Percentiles rank a stretch among this genome's conserved stretches.
These are phyloP conservation scores for Aspergillus melleus DNA, from an alignment of 2,329 filamentous ascomycete species.

Conservation along the genomic window DNA sequence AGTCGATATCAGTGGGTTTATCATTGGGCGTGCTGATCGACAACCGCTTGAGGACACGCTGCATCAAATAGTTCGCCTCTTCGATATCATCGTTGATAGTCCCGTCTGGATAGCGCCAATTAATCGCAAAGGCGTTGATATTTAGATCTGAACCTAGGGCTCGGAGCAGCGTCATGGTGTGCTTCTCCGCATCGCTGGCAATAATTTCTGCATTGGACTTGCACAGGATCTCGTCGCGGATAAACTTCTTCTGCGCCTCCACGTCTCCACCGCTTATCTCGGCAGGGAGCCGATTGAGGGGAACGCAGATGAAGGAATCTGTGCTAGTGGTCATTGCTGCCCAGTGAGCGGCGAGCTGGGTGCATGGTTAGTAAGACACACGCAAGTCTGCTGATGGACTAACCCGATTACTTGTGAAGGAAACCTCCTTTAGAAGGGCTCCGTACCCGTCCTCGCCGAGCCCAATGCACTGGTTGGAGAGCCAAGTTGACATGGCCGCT, in stretches of 20 bases:
- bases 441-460: conserved; percentile 45
- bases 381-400: neutral
- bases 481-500: conserved; percentile 47
- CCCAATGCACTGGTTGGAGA: conserved; percentile 48
- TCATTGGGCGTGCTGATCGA: conserved; percentile 40
- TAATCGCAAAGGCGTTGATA: conserved; percentile 38
- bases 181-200: conserved; percentile 26
- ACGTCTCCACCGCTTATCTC: conserved; percentile 2
- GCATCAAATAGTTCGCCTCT: conserved; percentile 53
- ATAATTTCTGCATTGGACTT: conserved; percentile 6
- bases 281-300: conserved; percentile 8
- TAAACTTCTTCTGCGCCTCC: neutral
- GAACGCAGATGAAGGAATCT: neutral
- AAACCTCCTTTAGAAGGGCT: conserved; percentile 44
- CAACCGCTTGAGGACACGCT: conserved; percentile 43
- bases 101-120: conserved; percentile 44
- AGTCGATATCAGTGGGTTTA: conserved; percentile 35
- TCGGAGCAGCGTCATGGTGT: conserved; percentile 38
- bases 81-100: conserved; percentile 47
- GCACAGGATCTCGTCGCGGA: neutral
- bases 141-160: conserved; percentile 48
- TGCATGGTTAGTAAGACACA: neutral
- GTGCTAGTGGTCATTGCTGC: neutral
- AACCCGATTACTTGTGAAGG: conserved; percentile 47
- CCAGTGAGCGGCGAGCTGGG: neutral